A percentile compares a stretch with the other conserved stretches of the same genome.
phyloP scores from a whole-genome alignment of 2,329 filamentous ascomycete genomes.

The Peltaster fructicola region DNA sequence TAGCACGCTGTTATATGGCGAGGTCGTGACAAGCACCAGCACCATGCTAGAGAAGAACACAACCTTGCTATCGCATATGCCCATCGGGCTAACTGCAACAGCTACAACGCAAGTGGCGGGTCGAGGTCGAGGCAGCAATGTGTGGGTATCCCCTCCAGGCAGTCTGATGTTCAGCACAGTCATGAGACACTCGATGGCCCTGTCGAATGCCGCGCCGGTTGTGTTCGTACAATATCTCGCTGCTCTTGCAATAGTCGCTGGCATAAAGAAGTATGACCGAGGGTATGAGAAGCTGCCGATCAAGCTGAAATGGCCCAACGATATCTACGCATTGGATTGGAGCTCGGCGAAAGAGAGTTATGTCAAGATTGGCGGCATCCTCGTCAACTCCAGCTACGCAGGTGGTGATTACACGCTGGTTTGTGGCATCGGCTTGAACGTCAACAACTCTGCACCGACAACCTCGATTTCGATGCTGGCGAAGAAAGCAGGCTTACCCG shows the following conservation, averaged over 20 bases:
- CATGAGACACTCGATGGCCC: constrained; percentile 61
- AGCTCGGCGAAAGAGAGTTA: constrained; percentile 43
- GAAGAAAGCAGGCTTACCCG: constrained; percentile 19
- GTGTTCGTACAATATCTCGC: constrained; percentile 90
- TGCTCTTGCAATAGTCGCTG: constrained; percentile 70
- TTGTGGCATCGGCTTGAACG: constrained; percentile 68
- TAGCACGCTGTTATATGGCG: constrained; percentile 62
- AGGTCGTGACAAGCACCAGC: constrained; percentile 87
- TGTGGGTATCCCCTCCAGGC: constrained; percentile 85
- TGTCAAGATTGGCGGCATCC: constrained; percentile 82
- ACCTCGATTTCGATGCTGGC: constrained; percentile 68
- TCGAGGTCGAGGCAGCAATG: constrained; percentile 74
- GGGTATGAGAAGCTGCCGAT: constrained; percentile 63
- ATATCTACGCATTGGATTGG: constrained; percentile 41
- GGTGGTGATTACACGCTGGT: constrained; percentile 66
- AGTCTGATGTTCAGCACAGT: constrained; percentile 76
- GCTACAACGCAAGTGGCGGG: constrained; percentile 80
- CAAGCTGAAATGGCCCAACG: constrained; percentile 94
- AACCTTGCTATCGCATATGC: constrained; percentile 55
- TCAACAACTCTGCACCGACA: constrained; percentile 76
- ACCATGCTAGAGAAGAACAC: constrained; percentile 88
- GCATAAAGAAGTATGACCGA: constrained; percentile 58
- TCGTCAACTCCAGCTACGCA: constrained; percentile 74
- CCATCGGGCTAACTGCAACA: constrained; percentile 70
- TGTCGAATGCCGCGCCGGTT: constrained; percentile 57